Evolutionary conservation across 108 stramenopile genomes (phyloP).

Genomic region (Nitzschia sp.): DNA sequence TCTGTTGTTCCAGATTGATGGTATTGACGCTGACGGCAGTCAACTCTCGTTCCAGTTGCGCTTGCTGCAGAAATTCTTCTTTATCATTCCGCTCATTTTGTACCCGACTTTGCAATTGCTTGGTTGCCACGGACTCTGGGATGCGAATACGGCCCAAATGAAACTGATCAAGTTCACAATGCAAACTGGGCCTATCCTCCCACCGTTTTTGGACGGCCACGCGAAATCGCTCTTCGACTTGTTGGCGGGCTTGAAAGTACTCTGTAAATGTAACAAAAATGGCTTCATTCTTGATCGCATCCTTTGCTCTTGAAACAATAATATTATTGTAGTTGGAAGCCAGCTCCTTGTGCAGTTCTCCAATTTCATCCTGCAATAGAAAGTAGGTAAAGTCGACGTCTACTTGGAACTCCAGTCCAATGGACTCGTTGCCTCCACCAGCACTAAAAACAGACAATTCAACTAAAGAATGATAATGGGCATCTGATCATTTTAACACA

Average conservation of each 20-base stretch:
- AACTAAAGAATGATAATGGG: constrained; percentile 35
- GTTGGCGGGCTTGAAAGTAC: constrained; percentile 41
- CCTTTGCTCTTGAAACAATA: constrained; percentile 39
- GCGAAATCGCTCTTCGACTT: constrained; percentile 41
- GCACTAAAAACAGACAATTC: constrained; percentile 41
- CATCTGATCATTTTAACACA: too few relatives aligned
- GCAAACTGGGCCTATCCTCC: constrained; percentile 31
- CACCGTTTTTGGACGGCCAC: constrained; percentile 42
- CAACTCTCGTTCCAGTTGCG: constrained; percentile 43
- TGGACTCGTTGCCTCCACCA: constrained; percentile 32
- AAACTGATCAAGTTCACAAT: constrained; percentile 50
- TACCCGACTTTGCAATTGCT: constrained; percentile 42
- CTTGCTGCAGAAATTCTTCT: constrained; percentile 46
- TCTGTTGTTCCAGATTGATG: constrained; percentile 38
- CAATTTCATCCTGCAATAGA: constrained; percentile 47
- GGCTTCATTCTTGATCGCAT: constrained; percentile 56
- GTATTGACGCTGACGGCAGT: constrained; percentile 50
- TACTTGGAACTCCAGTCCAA: constrained; percentile 45
- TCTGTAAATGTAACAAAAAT: constrained; percentile 36
- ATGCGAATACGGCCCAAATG: constrained; percentile 51
- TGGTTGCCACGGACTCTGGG: constrained; percentile 45
- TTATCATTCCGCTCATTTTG: constrained; percentile 50
- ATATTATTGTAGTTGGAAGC: constrained; percentile 34
- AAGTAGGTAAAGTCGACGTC: constrained; percentile 50
- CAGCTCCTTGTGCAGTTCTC: constrained; percentile 41